Percentiles rank a stretch among this genome's conserved stretches.
phyloP scores from a whole-genome alignment of 768 basidiomycete species.

The Krasilnikovozyma curviuscula region DNA sequence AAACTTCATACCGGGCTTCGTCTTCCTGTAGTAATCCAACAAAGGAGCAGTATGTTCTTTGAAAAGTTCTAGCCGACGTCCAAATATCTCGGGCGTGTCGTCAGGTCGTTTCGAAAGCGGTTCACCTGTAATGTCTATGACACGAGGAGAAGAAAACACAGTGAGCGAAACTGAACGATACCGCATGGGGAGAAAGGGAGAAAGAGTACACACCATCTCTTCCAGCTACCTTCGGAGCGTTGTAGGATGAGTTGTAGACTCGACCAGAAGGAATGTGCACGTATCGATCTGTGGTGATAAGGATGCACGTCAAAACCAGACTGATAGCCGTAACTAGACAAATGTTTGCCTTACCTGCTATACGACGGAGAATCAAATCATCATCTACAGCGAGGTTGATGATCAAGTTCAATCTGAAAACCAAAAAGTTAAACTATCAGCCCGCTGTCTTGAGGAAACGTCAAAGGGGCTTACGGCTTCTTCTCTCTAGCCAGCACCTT shows the following conservation, averaged over 20 bases:
- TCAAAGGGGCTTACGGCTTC: slow-evolving; percentile 18
- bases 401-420: slow-evolving; percentile 40
- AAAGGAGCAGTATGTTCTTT: slow-evolving; percentile 64
- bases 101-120: slow-evolving; percentile 71
- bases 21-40: slow-evolving; percentile 55
- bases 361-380: slow-evolving; percentile 60
- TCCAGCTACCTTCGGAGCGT: slow-evolving; percentile 58
- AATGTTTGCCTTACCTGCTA: slow-evolving; percentile 32
- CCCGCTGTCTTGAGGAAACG: no score
- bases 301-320: background rate
- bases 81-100: slow-evolving; percentile 66
- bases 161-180: no score
- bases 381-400: slow-evolving; percentile 80
- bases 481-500: slow-evolving; percentile 42
- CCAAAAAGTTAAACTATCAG: no score
- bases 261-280: slow-evolving; percentile 71
- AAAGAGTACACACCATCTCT: no score
- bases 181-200: no score
- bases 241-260: slow-evolving; percentile 77
- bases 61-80: slow-evolving; percentile 54
- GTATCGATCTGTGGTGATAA: slow-evolving; percentile 45
- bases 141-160: no score
- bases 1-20: no score
- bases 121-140: slow-evolving; percentile 75
- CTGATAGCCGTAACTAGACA: background rate